Percentiles rank a stretch among this genome's conserved stretches.
Conservation (phyloP, 1,139 yeast genomes). For the Hemisphaericaspora lyxosophila region DNA sequence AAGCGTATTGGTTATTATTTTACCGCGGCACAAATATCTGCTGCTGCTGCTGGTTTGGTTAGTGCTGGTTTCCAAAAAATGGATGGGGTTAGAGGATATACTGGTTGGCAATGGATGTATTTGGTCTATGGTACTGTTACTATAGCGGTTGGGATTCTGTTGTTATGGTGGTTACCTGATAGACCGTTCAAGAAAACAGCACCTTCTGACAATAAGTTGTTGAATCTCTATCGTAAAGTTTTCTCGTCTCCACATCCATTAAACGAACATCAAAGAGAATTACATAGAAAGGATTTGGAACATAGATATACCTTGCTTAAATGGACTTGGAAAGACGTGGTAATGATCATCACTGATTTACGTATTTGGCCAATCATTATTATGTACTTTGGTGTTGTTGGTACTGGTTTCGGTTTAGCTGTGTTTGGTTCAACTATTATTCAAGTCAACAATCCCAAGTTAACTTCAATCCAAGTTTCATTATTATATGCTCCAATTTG, state of each 20-base stretch:
- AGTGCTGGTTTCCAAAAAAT: constrained; percentile 86
- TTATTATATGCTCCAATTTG: constrained; percentile 85
- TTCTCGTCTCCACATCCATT: constrained; percentile 53
- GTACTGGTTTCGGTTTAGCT: constrained; percentile 82
- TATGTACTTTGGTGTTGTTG: constrained; percentile 93
- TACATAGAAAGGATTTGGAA: constrained; percentile 68
- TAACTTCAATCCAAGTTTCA: constrained; percentile 69
- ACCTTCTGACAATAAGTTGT: constrained; percentile 15
- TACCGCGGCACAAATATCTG: constrained; percentile 87
- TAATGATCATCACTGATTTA: constrained; percentile 55
- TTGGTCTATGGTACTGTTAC: constrained; percentile 74
- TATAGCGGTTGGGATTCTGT: constrained; percentile 59
- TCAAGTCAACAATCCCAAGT: constrained; percentile 57
- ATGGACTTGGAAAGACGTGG: constrained; percentile 67
- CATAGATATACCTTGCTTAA: constrained; percentile 34
- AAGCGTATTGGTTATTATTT: constrained; percentile 84
- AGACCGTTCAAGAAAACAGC: constrained; percentile 39
- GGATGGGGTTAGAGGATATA: constrained; percentile 66
- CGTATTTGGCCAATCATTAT: constrained; percentile 78
- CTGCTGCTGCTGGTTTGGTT: constrained; percentile 82
- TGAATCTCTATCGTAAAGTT: constrained; percentile 21
- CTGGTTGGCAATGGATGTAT: constrained; percentile 91
- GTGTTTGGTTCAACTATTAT: constrained; percentile 87
- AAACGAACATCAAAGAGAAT: constrained; percentile 47
- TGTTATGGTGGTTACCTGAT: constrained; percentile 87